These are phyloP conservation scores for Triticum dicoccoides DNA, from an alignment of 176 grass and related monocot genomes.

Conservation along the genomic window DNA sequence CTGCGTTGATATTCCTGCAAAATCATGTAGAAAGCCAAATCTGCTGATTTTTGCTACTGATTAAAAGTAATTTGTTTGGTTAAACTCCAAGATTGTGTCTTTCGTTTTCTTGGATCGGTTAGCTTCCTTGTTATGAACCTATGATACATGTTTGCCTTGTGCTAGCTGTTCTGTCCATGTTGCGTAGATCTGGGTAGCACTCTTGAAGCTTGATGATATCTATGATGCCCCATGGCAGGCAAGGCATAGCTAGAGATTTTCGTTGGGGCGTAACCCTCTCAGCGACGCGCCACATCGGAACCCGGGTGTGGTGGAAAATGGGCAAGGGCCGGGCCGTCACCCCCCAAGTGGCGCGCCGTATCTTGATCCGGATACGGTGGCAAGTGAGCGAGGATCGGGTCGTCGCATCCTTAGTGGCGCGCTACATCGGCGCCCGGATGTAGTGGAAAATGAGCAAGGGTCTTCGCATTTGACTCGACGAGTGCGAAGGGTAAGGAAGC, in stretches of 20 bases:
- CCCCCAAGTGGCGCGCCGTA: too few species aligned
- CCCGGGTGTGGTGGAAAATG: too few species aligned
- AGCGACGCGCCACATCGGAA: too few species aligned
- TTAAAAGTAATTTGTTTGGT: background rate
- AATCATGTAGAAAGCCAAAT: background rate
- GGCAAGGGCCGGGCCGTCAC: too few species aligned
- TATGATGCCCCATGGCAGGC: background rate
- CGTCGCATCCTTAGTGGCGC: too few species aligned
- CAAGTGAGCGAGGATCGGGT: too few species aligned
- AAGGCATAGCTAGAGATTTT: background rate
- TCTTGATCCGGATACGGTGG: too few species aligned
- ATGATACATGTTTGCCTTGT: constrained; percentile 1
- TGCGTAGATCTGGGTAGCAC: background rate
- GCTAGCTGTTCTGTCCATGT: background rate
- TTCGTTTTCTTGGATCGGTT: background rate
- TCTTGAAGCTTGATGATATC: background rate
- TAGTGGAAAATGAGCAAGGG: too few species aligned
- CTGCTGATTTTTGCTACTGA: background rate
- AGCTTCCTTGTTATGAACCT: constrained; percentile 1
- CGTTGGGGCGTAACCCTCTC: background rate
- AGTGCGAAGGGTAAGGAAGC: too few species aligned
- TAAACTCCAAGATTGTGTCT: background rate
- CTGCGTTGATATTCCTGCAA: constrained; percentile 14
- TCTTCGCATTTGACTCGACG: too few species aligned
- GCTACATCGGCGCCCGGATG: too few species aligned